These are phyloP conservation scores for Emericellopsis terricola DNA, from an alignment of 495 filamentous ascomycete species.

Conservation along the genomic window DNA sequence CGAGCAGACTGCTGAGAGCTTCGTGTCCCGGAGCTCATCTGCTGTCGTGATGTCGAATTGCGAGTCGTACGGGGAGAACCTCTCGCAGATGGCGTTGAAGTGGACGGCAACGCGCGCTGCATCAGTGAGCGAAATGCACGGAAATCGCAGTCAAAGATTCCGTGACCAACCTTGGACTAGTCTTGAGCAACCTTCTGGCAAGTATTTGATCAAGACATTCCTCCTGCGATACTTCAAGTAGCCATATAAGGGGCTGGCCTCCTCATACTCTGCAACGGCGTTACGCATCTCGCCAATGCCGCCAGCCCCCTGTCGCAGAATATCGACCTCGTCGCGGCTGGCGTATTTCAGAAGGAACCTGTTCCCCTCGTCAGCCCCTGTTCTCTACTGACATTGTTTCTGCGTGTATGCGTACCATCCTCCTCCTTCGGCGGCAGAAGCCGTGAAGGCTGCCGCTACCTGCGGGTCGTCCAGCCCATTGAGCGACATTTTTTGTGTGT, in stretches of 20 bases:
- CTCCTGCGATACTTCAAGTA: conserved; percentile 78
- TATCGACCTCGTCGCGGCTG: conserved; percentile 71
- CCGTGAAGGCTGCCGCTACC: conserved; percentile 71
- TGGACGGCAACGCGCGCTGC: conserved; percentile 87
- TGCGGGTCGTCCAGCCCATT: conserved; percentile 81
- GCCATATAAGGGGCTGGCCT: conserved; percentile 77
- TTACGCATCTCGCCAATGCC: conserved; percentile 73
- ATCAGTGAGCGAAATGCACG: conserved; percentile 1
- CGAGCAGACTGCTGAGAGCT: conserved; percentile 74
- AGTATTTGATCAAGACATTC: conserved; percentile 81
- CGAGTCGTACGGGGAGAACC: conserved; percentile 76
- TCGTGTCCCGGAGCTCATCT: conserved; percentile 70
- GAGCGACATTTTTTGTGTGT: conserved; percentile 56
- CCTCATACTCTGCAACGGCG: conserved; percentile 57
- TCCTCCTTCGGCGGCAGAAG: conserved; percentile 63
- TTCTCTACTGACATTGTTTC: background rate
- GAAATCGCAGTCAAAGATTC: background rate
- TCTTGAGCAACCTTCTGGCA: conserved; percentile 78
- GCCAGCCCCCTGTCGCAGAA: conserved; percentile 60
- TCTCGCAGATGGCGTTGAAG: conserved; percentile 70
- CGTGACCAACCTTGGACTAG: conserved; percentile 51
- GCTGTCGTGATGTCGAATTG: conserved; percentile 52
- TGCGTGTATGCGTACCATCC: conserved; percentile 60
- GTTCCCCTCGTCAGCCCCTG: conserved; percentile 1
- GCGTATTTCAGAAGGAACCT: conserved; percentile 94